Evolutionary conservation across 2,329 filamentous ascomycete species (phyloP).

Genomic region (Cladosporium sp.): DNA sequence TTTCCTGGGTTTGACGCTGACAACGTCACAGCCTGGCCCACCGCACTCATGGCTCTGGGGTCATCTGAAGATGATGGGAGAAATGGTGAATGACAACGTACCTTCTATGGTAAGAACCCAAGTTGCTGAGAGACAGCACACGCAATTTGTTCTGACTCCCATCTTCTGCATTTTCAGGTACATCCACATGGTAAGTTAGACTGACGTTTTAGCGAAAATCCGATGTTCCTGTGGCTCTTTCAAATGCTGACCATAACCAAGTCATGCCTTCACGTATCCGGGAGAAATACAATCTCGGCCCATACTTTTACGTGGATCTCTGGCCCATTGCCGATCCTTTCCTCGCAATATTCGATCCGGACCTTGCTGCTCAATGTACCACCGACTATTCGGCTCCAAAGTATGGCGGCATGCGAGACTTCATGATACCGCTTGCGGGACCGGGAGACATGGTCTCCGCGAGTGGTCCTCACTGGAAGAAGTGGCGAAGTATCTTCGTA

Average conservation of each 20-base stretch:
- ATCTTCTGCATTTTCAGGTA: background rate
- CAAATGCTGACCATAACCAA: background rate
- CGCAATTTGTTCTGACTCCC: too few relatives aligned
- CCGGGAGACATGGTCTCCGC: conserved; percentile 23
- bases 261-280: conserved; percentile 10
- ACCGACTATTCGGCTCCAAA: conserved; percentile 17
- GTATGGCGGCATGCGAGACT: conserved; percentile 10
- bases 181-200: conserved; percentile 16
- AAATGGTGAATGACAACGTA: conserved; percentile 11
- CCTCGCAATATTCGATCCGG: conserved; percentile 17
- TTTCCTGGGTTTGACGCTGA: background rate
- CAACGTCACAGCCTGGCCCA: conserved; percentile 22
- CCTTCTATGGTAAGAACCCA: background rate
- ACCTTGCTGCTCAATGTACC: conserved; percentile 15
- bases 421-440: conserved; percentile 18
- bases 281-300: conserved; percentile 20
- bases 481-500: conserved; percentile 41
- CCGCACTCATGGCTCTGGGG: conserved; percentile 22
- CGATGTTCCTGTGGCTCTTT: background rate
- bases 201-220: too few relatives aligned
- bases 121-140: too few relatives aligned
- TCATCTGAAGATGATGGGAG: conserved; percentile 17
- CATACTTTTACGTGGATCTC: conserved; percentile 21
- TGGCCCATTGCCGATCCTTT: conserved; percentile 21
- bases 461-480: conserved; percentile 40